phyloP scores from a whole-genome alignment of 805 yeast genomes.

The Metschnikowia santaceciliae region DNA sequence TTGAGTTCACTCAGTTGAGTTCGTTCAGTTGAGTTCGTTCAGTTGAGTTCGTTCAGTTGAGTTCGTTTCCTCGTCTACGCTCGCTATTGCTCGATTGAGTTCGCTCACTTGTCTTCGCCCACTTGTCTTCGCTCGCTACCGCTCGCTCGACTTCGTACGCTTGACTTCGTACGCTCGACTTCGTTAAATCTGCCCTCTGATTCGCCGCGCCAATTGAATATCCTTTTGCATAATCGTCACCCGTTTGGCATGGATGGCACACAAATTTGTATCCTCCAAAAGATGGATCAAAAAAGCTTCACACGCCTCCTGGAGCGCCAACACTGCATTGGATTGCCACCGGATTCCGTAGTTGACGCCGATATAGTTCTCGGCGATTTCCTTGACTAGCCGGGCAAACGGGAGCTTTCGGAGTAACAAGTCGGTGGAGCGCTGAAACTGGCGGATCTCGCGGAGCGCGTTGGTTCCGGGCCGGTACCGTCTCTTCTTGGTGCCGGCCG shows the following conservation, averaged over 20 bases:
- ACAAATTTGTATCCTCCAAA: conserved; percentile 70
- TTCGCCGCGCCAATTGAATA: conserved; percentile 73
- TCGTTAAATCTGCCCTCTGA: conserved; percentile 47
- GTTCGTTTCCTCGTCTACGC: no score
- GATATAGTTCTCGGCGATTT: conserved; percentile 59
- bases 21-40: no score
- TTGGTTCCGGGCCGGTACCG: conserved; percentile 59
- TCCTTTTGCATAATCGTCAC: conserved; percentile 86
- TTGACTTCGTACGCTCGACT: no score
- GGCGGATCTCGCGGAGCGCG: conserved; percentile 66
- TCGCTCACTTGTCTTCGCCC: no score
- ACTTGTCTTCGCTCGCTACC: no score
- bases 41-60: no score
- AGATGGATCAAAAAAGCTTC: conserved; percentile 73
- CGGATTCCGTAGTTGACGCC: conserved; percentile 55
- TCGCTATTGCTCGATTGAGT: no score
- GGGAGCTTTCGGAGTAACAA: conserved; percentile 67
- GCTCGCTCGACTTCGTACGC: neutral
- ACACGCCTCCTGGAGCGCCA: conserved; percentile 78
- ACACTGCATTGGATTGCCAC: conserved; percentile 76
- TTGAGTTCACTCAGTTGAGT: no score
- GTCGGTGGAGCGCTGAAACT: conserved; percentile 65
- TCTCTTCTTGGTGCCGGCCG: conserved; percentile 23
- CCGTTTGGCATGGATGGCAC: conserved; percentile 77
- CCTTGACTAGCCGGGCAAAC: conserved; percentile 72